phyloP scores from a whole-genome alignment of 2,329 filamentous ascomycete genomes.

The Setomelanomma holmii region DNA sequence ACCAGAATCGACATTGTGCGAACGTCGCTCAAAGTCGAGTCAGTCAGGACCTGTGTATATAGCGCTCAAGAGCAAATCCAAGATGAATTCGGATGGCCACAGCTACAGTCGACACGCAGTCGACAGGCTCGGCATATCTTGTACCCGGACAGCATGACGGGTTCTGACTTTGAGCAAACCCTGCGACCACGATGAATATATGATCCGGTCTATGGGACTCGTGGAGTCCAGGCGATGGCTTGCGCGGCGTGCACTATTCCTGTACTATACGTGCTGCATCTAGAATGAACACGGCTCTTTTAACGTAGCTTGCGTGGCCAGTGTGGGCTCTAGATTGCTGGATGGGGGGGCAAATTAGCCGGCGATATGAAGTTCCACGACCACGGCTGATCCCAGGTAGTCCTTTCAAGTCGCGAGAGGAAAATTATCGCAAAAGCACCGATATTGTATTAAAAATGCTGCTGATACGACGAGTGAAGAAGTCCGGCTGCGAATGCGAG shows the following conservation, averaged over 20 bases:
- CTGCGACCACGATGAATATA: not conserved
- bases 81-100: not conserved
- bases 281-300: not conserved
- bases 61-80: not conserved
- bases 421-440: too few relatives aligned
- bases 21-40: not conserved
- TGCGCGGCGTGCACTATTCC: constrained; percentile 1
- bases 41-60: not conserved
- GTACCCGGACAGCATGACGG: not conserved
- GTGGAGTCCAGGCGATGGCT: not conserved
- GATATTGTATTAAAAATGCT: too few relatives aligned
- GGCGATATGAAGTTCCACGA: not conserved
- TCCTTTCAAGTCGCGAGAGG: too few relatives aligned
- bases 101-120: not conserved
- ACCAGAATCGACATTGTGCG: constrained; percentile 51
- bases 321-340: not conserved
- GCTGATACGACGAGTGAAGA: too few relatives aligned
- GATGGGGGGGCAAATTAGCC: not conserved
- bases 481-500: too few relatives aligned
- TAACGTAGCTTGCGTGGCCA: not conserved
- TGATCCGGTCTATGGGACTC: constrained; percentile 1
- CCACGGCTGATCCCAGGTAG: constrained; percentile 1
- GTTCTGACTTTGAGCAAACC: not conserved
- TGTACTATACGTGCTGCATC: not conserved
- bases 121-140: constrained; percentile 1